These are phyloP conservation scores for Candida parachauliodes DNA, from an alignment of 805 yeast genomes.

Conservation along the genomic window DNA sequence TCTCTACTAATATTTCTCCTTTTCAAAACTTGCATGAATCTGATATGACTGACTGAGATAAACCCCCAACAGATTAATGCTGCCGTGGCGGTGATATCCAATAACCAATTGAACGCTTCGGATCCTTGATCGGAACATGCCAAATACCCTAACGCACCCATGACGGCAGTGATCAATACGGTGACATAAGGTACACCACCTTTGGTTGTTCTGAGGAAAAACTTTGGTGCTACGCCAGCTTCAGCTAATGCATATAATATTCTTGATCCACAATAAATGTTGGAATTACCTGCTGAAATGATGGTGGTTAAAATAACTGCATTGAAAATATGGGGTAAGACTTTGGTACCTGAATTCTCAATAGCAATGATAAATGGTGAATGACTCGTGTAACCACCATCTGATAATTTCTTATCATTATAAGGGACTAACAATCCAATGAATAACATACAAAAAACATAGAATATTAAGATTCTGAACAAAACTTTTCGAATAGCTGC, in stretches of 20 bases:
- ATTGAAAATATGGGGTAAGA: conserved; percentile 67
- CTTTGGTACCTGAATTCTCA: conserved; percentile 60
- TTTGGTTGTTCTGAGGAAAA: conserved; percentile 45
- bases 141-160: conserved; percentile 65
- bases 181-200: conserved; percentile 61
- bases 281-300: conserved; percentile 78
- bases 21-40: conserved; percentile 66
- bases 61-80: conserved; percentile 73
- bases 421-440: conserved; percentile 70
- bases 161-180: conserved; percentile 53
- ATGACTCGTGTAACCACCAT: conserved; percentile 39
- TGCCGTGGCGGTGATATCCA: conserved; percentile 73
- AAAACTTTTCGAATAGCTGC: conserved; percentile 68
- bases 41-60: conserved; percentile 59
- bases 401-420: conserved; percentile 52
- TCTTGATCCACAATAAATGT: conserved; percentile 69
- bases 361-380: conserved; percentile 78
- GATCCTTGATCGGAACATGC: conserved; percentile 49
- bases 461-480: conserved; percentile 61
- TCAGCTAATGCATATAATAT: conserved; percentile 63
- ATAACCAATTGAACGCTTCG: conserved; percentile 66
- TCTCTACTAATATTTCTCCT: conserved; percentile 64
- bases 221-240: conserved; percentile 53
- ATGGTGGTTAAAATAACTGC: conserved; percentile 66
- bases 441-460: conserved; percentile 62